Conservation (phyloP, 441 rosid species). For the Euphorbia schlechtendalii region DNA sequence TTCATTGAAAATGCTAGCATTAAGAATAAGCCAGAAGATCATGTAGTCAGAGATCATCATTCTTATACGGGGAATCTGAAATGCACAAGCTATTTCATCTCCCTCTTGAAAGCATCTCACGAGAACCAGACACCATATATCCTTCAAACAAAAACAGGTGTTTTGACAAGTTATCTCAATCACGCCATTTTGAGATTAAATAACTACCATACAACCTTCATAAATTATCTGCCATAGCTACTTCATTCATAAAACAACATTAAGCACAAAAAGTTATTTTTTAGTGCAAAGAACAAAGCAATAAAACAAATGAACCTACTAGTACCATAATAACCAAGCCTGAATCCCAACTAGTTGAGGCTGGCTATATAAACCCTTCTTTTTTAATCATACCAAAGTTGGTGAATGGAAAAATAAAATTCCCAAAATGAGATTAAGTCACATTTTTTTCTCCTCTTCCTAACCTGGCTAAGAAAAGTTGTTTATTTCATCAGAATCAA, state of each 20-base stretch:
- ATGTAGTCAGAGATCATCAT: conserved; percentile 1
- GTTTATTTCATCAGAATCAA: background rate
- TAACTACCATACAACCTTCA: background rate
- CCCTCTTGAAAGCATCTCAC: background rate
- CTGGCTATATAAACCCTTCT: too few relatives aligned
- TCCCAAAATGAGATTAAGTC: background rate
- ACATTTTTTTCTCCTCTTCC: background rate
- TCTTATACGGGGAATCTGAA: background rate
- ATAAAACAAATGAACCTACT: background rate
- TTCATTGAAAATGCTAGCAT: background rate
- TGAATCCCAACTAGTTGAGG: too few relatives aligned
- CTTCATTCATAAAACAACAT: background rate
- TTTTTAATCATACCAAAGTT: background rate
- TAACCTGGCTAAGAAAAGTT: background rate
- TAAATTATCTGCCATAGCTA: background rate
- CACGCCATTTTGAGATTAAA: background rate
- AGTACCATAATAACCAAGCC: too few relatives aligned
- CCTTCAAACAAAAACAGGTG: background rate
- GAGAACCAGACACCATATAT: background rate
- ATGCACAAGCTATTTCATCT: background rate
- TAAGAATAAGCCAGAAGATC: background rate
- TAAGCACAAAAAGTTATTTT: too few relatives aligned
- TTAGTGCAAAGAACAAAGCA: too few relatives aligned
- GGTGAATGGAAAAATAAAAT: background rate
- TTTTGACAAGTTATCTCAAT: background rate